Evolutionary conservation across 179 eudicot genomes (phyloP).

Genomic region (Heliamphora pulchella): DNA sequence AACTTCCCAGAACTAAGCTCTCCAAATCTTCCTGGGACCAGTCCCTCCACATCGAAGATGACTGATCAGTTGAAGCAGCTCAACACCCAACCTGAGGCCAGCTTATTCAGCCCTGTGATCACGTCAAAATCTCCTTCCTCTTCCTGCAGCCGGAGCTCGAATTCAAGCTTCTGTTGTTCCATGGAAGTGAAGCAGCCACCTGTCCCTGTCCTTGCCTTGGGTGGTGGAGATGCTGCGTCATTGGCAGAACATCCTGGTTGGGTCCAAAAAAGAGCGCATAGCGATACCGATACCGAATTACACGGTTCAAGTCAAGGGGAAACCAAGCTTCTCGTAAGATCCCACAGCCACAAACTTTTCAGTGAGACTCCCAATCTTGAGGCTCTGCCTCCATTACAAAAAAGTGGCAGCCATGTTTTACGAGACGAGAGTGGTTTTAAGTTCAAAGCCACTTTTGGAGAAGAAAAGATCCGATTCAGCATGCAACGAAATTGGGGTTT

Average conservation of each 20-base stretch:
- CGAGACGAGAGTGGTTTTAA: conserved; percentile 25
- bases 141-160: conserved; percentile 64
- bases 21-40: conserved; percentile 26
- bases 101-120: conserved; percentile 37
- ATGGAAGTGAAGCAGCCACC: conserved; percentile 36
- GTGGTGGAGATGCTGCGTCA: conserved; percentile 32
- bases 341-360: neutral
- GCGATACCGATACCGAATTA: conserved; percentile 25
- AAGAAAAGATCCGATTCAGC: conserved; percentile 59
- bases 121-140: conserved; percentile 48
- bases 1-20: conserved; percentile 67
- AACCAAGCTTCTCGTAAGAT: neutral
- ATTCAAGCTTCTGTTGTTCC: conserved; percentile 41
- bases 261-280: conserved; percentile 39
- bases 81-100: conserved; percentile 34
- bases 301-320: conserved; percentile 10
- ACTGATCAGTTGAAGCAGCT: conserved; percentile 29
- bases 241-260: conserved; percentile 26
- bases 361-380: conserved; percentile 19
- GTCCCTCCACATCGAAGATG: conserved; percentile 26
- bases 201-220: conserved; percentile 21
- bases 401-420: conserved; percentile 22
- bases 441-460: conserved; percentile 62
- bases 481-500: conserved; percentile 53
- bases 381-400: conserved; percentile 26